Conservation (phyloP, 2,329 filamentous ascomycete species). For the Aspergillus unguis region DNA sequence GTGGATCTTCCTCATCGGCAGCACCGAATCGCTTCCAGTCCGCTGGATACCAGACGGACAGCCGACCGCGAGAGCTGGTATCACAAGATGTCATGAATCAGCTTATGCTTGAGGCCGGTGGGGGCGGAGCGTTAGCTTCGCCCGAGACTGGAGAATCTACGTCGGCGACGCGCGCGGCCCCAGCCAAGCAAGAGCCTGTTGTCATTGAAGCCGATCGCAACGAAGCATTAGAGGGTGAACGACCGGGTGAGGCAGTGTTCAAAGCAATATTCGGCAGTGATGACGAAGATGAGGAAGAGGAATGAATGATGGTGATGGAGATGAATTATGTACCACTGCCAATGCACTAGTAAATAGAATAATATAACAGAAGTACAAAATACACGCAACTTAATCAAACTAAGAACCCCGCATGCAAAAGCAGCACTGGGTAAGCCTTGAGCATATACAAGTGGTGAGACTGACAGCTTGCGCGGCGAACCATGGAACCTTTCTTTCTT, state of each 20-base stretch:
- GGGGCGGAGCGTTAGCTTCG: constrained; percentile 11
- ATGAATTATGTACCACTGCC: not conserved
- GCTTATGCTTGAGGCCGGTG: constrained; percentile 49
- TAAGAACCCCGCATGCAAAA: constrained; percentile 3
- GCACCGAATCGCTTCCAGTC: constrained; percentile 28
- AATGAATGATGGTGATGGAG: not conserved
- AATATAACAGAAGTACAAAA: not conserved
- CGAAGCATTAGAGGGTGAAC: constrained; percentile 69
- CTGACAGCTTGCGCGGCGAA: not conserved
- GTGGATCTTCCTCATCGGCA: constrained; percentile 19
- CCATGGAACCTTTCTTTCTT: constrained; percentile 4
- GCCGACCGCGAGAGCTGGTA: constrained; percentile 47
- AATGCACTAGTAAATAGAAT: not conserved
- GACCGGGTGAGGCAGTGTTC: constrained; percentile 77
- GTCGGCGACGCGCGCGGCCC: constrained; percentile 13
- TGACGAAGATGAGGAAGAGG: constrained; percentile 60
- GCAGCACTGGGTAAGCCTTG: not conserved
- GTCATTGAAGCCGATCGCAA: constrained; percentile 71
- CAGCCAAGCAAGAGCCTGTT: constrained; percentile 20
- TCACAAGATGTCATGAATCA: constrained; percentile 55
- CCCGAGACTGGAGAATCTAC: constrained; percentile 8
- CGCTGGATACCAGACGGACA: constrained; percentile 30
- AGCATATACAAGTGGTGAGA: constrained; percentile 5
- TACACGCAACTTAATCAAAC: not conserved
- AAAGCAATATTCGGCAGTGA: constrained; percentile 91